Conservation (phyloP, 2,329 filamentous ascomycete species). For the Fusarium drepaniforme region DNA sequence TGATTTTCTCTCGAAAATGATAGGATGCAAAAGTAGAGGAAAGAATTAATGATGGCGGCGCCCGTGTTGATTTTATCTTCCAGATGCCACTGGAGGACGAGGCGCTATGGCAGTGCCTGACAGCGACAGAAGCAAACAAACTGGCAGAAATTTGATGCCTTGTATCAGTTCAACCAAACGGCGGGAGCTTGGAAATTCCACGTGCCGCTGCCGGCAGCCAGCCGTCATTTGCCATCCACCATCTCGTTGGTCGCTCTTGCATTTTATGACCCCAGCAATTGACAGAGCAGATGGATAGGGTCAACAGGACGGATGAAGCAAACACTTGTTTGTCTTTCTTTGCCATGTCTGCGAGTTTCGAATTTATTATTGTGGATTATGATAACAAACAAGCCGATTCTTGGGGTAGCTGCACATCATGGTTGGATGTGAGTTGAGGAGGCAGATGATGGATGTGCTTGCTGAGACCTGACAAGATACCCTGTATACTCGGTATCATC, state of each 20-base stretch:
- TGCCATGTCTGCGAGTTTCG: not conserved
- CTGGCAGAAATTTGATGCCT: not conserved
- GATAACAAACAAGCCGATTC: not conserved
- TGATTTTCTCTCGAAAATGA: not conserved
- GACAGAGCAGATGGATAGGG: not conserved
- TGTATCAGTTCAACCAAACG: constrained; percentile 11
- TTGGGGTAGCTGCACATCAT: not conserved
- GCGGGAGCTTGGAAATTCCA: constrained; percentile 13
- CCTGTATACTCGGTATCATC: not conserved
- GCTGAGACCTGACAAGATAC: not conserved
- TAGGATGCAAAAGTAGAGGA: not conserved
- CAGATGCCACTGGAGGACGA: not conserved
- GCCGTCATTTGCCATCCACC: not conserved
- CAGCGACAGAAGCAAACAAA: not conserved
- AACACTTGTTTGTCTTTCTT: not conserved
- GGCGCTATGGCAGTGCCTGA: not conserved
- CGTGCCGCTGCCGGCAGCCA: constrained; percentile 24
- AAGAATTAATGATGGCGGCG: not conserved
- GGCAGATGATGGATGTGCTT: not conserved
- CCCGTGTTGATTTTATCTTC: not conserved
- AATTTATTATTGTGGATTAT: not conserved
- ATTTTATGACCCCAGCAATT: not conserved
- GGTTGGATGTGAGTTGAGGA: not conserved
- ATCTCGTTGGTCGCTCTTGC: constrained; percentile 4
- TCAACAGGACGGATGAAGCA: not conserved